Evolutionary conservation across 352 stramenopile genomes (phyloP).

Genomic region (Phytopythium chamaehyphon): DNA sequence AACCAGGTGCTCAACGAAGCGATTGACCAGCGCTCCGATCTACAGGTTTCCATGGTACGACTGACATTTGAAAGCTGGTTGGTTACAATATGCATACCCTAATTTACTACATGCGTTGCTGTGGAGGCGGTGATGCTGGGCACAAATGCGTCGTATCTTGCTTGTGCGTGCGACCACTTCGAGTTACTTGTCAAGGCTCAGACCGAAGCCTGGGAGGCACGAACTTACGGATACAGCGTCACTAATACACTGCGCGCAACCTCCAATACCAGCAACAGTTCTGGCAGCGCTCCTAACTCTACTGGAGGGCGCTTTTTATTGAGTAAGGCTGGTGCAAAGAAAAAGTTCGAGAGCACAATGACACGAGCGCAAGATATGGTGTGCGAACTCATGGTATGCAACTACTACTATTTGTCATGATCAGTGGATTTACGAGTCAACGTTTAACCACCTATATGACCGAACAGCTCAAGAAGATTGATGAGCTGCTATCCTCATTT

Average conservation of each 20-base stretch:
- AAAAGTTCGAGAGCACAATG: conserved; percentile 79
- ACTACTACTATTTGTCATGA: neutral
- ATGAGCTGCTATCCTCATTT: conserved; percentile 69
- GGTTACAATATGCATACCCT: no score
- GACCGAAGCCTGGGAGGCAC: conserved; percentile 63
- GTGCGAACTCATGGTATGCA: conserved; percentile 72
- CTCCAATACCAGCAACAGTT: conserved; percentile 6
- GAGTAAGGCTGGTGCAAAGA: conserved; percentile 69
- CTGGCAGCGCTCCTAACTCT: neutral
- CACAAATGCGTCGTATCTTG: conserved; percentile 66
- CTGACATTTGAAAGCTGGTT: neutral
- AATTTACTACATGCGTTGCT: no score
- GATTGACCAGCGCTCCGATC: conserved; percentile 65
- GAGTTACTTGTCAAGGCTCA: conserved; percentile 59
- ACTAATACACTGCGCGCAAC: conserved; percentile 48
- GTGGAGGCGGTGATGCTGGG: conserved; percentile 76
- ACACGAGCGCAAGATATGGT: conserved; percentile 80
- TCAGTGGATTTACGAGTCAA: neutral
- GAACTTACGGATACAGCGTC: conserved; percentile 68
- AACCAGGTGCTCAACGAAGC: conserved; percentile 75
- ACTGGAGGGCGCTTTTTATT: conserved; percentile 25
- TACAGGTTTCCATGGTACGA: conserved; percentile 72
- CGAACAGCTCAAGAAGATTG: conserved; percentile 74
- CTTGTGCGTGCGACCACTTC: conserved; percentile 62
- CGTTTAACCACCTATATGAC: neutral